Percentiles rank a stretch among this genome's conserved stretches.
phyloP scores from a whole-genome alignment of 139 green algal genomes.

The Chlorella ohadii region DNA sequence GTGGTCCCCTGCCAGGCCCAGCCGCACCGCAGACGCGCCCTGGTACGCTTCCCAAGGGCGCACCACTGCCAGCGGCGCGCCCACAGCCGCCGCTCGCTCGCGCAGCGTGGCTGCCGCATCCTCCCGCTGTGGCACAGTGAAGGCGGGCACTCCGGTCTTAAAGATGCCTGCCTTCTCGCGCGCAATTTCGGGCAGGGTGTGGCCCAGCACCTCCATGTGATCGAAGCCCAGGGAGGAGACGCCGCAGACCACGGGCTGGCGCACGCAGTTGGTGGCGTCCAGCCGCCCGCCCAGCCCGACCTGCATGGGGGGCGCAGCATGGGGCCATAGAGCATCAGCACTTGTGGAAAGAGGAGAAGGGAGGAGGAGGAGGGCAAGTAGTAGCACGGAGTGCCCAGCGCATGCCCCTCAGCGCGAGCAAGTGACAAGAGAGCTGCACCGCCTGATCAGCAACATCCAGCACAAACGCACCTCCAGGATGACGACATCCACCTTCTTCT shows the following conservation, averaged over 20 bases:
- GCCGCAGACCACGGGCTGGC: slow-evolving; percentile 69
- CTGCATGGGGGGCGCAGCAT: too few relatives aligned
- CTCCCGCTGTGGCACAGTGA: slow-evolving; percentile 80
- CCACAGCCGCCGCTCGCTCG: slow-evolving; percentile 52
- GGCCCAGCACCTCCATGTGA: slow-evolving; percentile 94
- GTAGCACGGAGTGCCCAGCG: too few relatives aligned
- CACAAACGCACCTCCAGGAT: slow-evolving; percentile 87
- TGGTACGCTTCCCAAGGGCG: slow-evolving; percentile 47
- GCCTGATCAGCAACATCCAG: too few relatives aligned
- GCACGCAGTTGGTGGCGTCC: slow-evolving; percentile 94
- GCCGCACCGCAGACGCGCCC: slow-evolving; percentile 8
- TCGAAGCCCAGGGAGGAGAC: slow-evolving; percentile 93
- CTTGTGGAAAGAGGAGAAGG: too few relatives aligned
- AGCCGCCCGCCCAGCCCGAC: slow-evolving; percentile 91
- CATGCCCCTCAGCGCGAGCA: too few relatives aligned
- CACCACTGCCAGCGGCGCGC: slow-evolving; percentile 40
- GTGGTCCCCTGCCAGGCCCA: slow-evolving; percentile 87
- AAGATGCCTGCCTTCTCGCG: slow-evolving; percentile 97
- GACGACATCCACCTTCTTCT: slow-evolving; percentile 81
- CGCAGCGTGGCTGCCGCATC: slow-evolving; percentile 84
- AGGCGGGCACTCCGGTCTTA: slow-evolving; percentile 70
- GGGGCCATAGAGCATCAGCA: too few relatives aligned
- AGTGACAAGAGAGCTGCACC: too few relatives aligned
- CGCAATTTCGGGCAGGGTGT: slow-evolving; percentile 95
- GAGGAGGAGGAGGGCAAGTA: too few relatives aligned